Base-by-base conservation (phyloP, 768 basidiomycete species). In the Boletales sp. region DNA sequence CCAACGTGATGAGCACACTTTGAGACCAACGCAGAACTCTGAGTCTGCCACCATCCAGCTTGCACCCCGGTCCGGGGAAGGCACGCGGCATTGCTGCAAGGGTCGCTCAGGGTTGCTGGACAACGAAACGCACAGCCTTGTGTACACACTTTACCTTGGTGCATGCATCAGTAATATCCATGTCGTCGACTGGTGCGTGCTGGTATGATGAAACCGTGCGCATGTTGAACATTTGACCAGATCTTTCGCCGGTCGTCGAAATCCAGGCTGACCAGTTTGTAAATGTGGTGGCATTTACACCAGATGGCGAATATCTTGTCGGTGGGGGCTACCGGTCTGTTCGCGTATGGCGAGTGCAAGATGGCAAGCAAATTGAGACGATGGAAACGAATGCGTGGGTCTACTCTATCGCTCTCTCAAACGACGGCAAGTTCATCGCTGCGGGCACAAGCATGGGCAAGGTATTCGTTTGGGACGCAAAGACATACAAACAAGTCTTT, bases 271-370 rank as follows among this genome's bases (percentile, higher is more conserved):
- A 18, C 10, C 17, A 12, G 18, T 1, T 10, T 5, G 28, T 34
- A 19, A 3, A 12, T 0, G 36, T 25, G 4, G 30, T 35, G 17
- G 7, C 31, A n/a, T 54, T 42, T 12, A 9, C 49, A 12, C 13
- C 40, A 7, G 9, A 51, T 6, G 49, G 49, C 35, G 11, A 42
- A 21, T 10, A 32, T 4, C n/a, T 54, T 17, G 14, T 46, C 3
- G 18, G 42, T 15, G 53, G 44, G 15, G 18, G 30, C 2, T 1
- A 3, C 2, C 10, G 11, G 3, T 34, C 34, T 1, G 30, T 54
- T 33, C 17, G 25, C 5, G n/a, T 51, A 5, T 54, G 49, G 49
- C 41, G 33, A 14, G 41, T 51, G 32, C 25, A 39, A 21, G 44
- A 51, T 18, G 45, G 46, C 8, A 18, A 17, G 15, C n/a, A 14